phyloP scores from a whole-genome alignment of 2,329 filamentous ascomycete species.

The Bipolaris zeicola region DNA sequence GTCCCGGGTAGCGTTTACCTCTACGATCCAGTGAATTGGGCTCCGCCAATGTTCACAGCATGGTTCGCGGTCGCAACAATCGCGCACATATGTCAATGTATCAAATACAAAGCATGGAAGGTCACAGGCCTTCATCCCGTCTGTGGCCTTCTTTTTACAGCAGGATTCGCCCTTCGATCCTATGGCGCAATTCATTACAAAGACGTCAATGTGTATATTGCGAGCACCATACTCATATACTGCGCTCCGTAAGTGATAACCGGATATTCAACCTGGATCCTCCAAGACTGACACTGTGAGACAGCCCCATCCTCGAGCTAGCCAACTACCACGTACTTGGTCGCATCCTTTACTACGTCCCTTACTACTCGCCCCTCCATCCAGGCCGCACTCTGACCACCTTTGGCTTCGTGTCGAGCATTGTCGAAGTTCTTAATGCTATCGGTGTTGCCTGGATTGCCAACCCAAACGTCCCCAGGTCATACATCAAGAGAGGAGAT shows the following conservation, averaged over 20 bases:
- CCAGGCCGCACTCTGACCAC: conserved; percentile 62
- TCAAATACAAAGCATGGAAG: conserved; percentile 61
- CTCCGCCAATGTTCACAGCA: conserved; percentile 58
- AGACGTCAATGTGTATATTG: conserved; percentile 47
- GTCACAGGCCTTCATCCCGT: conserved; percentile 60
- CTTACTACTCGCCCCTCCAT: conserved; percentile 62
- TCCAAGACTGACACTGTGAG: background rate
- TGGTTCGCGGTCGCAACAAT: conserved; percentile 52
- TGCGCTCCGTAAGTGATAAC: conserved; percentile 35
- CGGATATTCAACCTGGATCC: background rate
- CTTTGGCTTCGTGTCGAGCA: conserved; percentile 58
- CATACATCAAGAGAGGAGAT: conserved; percentile 48
- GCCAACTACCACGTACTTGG: conserved; percentile 65
- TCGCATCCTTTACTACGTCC: conserved; percentile 63
- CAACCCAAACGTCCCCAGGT: conserved; percentile 43
- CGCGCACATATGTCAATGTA: conserved; percentile 59
- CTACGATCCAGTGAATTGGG: conserved; percentile 59
- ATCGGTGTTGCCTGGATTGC: conserved; percentile 54
- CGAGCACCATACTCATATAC: conserved; percentile 44
- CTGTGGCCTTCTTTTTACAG: conserved; percentile 59
- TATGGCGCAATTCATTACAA: conserved; percentile 58
- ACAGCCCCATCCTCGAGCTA: conserved; percentile 35
- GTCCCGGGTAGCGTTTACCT: conserved; percentile 30
- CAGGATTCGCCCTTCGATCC: conserved; percentile 60
- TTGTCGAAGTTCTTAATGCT: conserved; percentile 57